Percentiles rank a stretch among this genome's conserved stretches.
phyloP scores from a whole-genome alignment of 768 basidiomycete genomes.

The Albatrellus ellisii region DNA sequence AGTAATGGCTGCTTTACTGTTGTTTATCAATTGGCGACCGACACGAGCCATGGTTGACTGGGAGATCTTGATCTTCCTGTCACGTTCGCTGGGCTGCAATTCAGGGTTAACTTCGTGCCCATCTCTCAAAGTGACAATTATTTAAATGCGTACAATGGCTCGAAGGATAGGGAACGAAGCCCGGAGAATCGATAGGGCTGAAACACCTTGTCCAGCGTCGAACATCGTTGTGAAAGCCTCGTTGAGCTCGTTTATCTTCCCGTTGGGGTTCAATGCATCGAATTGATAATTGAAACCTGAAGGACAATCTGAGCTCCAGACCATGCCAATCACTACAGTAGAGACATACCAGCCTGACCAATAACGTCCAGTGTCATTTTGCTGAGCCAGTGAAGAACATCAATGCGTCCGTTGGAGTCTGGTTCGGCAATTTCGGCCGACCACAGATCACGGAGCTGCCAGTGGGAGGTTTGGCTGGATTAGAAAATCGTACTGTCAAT shows the following conservation, averaged over 20 bases:
- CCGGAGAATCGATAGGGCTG: constrained; percentile 22
- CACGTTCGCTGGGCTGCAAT: constrained; percentile 14
- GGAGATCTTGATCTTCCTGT: constrained; percentile 16
- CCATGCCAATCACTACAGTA: background rate
- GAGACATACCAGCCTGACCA: constrained; percentile 13
- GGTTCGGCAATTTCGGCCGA: constrained; percentile 7
- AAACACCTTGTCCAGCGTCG: background rate
- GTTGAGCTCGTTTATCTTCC: constrained; percentile 20
- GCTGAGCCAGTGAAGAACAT: constrained; percentile 13
- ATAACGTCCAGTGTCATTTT: constrained; percentile 16
- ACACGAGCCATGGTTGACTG: constrained; percentile 33
- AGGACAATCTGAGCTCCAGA: too few relatives aligned
- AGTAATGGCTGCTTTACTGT: constrained; percentile 31
- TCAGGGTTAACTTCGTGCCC: too few relatives aligned
- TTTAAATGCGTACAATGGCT: constrained; percentile 25
- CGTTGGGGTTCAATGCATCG: constrained; percentile 17
- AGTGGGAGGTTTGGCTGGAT: background rate
- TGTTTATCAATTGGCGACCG: constrained; percentile 31
- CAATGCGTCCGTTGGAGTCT: constrained; percentile 6
- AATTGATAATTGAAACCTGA: constrained; percentile 29
- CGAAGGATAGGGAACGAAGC: constrained; percentile 24
- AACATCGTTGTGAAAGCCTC: constrained; percentile 23
- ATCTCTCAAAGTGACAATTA: too few relatives aligned
- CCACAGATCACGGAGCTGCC: constrained; percentile 21
- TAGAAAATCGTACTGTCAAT: background rate